Conservation (phyloP, 163 green algal genomes). For the Trebouxia gelatinosa region DNA sequence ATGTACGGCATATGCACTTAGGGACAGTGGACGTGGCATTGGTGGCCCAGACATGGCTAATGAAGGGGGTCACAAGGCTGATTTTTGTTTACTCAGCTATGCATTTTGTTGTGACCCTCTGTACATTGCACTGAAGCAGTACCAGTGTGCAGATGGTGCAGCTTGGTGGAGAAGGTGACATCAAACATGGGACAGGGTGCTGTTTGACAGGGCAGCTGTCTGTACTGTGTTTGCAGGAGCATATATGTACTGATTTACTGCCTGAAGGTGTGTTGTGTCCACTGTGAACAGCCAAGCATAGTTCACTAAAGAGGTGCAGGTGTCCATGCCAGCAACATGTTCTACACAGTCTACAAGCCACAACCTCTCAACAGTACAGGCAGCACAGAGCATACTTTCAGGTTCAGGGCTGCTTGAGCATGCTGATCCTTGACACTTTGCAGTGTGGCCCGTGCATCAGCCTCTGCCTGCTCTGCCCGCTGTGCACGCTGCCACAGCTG, state of each 20-base stretch:
- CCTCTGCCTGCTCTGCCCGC: conserved; percentile 41
- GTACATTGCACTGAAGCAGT: too few relatives aligned
- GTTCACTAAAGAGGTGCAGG: background rate
- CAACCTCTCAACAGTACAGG: background rate
- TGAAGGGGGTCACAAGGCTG: too few relatives aligned
- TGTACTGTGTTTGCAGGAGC: background rate
- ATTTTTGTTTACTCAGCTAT: too few relatives aligned
- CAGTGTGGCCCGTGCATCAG: conserved; percentile 37
- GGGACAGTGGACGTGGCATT: too few relatives aligned
- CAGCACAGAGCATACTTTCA: conserved; percentile 8
- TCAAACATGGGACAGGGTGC: too few relatives aligned
- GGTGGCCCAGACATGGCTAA: too few relatives aligned
- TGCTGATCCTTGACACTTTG: conserved; percentile 55
- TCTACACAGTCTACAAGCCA: background rate
- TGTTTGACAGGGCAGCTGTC: background rate
- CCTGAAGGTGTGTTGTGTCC: background rate
- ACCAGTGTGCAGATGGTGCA: too few relatives aligned
- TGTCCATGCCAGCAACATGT: background rate
- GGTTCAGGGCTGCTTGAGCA: conserved; percentile 41
- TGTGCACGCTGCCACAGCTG: conserved; percentile 47
- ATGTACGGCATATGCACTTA: too few relatives aligned
- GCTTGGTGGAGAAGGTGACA: too few relatives aligned
- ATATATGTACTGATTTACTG: background rate
- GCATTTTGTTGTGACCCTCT: too few relatives aligned
- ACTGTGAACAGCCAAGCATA: background rate